Percentiles rank a stretch among this genome's conserved stretches.
These are phyloP conservation scores for Conticribra guillardii DNA, from an alignment of 108 stramenopile genomes.

Conservation along the genomic window DNA sequence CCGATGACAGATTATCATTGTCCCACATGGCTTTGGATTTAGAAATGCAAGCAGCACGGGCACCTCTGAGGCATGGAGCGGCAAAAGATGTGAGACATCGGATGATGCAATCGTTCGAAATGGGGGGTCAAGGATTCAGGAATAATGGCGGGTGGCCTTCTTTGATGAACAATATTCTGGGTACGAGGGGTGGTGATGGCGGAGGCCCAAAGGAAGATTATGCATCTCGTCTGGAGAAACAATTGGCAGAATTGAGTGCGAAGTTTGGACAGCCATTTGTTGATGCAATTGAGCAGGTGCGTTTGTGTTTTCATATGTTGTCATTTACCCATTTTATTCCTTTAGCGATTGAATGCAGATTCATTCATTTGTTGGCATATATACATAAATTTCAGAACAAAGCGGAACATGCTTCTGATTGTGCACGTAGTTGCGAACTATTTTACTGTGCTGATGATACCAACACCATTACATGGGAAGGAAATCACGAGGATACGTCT, in stretches of 20 bases:
- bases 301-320: neutral
- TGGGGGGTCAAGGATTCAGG: neutral
- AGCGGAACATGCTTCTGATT: slow-evolving; percentile 58
- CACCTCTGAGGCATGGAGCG: slow-evolving; percentile 42
- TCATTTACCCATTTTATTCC: neutral
- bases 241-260: slow-evolving; percentile 41
- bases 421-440: slow-evolving; percentile 56
- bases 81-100: slow-evolving; percentile 32
- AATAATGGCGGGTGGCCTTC: slow-evolving; percentile 1
- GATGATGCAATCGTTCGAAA: slow-evolving; percentile 6
- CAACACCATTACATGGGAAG: slow-evolving; percentile 3
- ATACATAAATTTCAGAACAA: slow-evolving; percentile 32
- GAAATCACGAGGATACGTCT: slow-evolving; percentile 20
- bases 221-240: slow-evolving; percentile 14
- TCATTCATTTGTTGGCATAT: too few relatives aligned
- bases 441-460: slow-evolving; percentile 58
- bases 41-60: slow-evolving; percentile 17
- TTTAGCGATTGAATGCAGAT: neutral
- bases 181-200: slow-evolving; percentile 29
- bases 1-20: neutral
- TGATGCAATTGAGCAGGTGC: slow-evolving; percentile 35
- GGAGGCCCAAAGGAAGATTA: slow-evolving; percentile 8
- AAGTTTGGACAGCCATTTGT: slow-evolving; percentile 50
- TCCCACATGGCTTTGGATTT: slow-evolving; percentile 6
- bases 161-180: neutral